A percentile compares a stretch with the other conserved stretches of the same genome.
phyloP scores from a whole-genome alignment of 1,284 basidiomycete species.

The Wolfiporia cocos region DNA sequence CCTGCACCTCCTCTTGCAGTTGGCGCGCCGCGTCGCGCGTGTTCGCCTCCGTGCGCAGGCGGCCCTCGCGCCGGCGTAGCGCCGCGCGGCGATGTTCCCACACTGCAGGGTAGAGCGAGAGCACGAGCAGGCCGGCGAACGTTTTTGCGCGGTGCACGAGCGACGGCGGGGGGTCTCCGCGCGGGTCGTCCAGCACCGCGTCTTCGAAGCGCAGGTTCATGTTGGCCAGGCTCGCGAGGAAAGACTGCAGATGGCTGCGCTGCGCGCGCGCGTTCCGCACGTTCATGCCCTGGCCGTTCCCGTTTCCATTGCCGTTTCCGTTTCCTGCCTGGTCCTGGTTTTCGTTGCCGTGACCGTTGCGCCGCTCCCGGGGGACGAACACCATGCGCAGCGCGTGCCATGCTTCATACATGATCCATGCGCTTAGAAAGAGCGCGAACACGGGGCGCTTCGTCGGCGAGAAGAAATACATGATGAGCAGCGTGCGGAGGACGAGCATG shows the following conservation, averaged over 20 bases:
- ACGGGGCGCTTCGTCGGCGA: constrained; percentile 71
- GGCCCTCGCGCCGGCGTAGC: constrained; percentile 59
- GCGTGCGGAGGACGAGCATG: constrained; percentile 62
- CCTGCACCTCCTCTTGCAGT: constrained; percentile 25
- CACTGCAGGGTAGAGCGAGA: constrained; percentile 67
- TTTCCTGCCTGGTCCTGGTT: constrained; percentile 9
- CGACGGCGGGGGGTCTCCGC: constrained; percentile 30
- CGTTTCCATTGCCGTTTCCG: constrained; percentile 7
- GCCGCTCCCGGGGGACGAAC: constrained; percentile 31
- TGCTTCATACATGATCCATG: constrained; percentile 72
- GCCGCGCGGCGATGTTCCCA: constrained; percentile 64
- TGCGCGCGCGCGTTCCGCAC: constrained; percentile 1
- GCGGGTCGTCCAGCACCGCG: constrained; percentile 35
- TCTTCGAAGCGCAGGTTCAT: constrained; percentile 54
- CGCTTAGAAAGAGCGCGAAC: constrained; percentile 58
- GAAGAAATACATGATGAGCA: constrained; percentile 73
- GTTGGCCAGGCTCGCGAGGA: constrained; percentile 50
- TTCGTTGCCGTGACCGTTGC: constrained; percentile 14
- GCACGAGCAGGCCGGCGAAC: constrained; percentile 52
- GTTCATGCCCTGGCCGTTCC: background rate
- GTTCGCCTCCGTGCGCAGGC: constrained; percentile 60
- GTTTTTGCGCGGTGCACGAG: constrained; percentile 43
- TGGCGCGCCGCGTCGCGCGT: constrained; percentile 31
- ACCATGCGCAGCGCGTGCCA: constrained; percentile 64
- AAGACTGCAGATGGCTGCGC: constrained; percentile 22